These are phyloP conservation scores for Chromosphaera perkinsii DNA, from an alignment of 208 protist genomes.

Conservation along the genomic window DNA sequence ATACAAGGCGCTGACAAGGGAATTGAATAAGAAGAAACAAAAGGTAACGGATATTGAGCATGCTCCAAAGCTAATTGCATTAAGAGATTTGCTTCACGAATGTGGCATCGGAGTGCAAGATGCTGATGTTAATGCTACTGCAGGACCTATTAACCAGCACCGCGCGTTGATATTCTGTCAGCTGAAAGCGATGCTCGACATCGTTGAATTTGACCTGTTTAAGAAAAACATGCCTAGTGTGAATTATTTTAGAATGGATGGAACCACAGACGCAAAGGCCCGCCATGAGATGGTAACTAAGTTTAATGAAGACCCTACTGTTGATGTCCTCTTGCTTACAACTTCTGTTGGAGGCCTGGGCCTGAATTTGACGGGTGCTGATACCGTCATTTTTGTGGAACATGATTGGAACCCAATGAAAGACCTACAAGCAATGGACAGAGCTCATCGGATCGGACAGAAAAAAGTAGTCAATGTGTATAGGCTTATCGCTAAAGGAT, in stretches of 20 bases:
- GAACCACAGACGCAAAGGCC: constrained; percentile 12
- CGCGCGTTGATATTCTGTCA: constrained; percentile 72
- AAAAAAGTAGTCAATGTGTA: constrained; percentile 63
- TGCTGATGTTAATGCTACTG: background rate
- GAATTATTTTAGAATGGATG: constrained; percentile 71
- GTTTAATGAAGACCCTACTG: constrained; percentile 76
- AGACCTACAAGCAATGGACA: constrained; percentile 76
- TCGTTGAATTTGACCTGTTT: constrained; percentile 64
- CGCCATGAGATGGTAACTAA: constrained; percentile 53
- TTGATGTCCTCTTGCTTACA: constrained; percentile 75
- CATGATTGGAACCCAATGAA: constrained; percentile 79
- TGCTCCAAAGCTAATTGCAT: constrained; percentile 59
- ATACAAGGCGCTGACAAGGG: no score
- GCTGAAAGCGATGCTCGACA: constrained; percentile 62
- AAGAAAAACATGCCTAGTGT: constrained; percentile 52
- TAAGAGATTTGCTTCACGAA: constrained; percentile 65
- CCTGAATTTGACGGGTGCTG: constrained; percentile 72
- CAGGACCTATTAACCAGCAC: constrained; percentile 37
- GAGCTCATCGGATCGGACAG: constrained; percentile 70
- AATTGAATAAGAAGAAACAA: constrained; percentile 20
- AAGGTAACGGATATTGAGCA: constrained; percentile 42
- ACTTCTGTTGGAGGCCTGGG: constrained; percentile 75
- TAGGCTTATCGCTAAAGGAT: constrained; percentile 59
- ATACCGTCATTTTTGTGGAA: constrained; percentile 78
- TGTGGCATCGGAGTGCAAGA: constrained; percentile 59